Evolutionary conservation across 352 stramenopile species (phyloP), one percentile per base, ranked within the genome.

Genomic region (Phytophthora ramorum): DNA sequence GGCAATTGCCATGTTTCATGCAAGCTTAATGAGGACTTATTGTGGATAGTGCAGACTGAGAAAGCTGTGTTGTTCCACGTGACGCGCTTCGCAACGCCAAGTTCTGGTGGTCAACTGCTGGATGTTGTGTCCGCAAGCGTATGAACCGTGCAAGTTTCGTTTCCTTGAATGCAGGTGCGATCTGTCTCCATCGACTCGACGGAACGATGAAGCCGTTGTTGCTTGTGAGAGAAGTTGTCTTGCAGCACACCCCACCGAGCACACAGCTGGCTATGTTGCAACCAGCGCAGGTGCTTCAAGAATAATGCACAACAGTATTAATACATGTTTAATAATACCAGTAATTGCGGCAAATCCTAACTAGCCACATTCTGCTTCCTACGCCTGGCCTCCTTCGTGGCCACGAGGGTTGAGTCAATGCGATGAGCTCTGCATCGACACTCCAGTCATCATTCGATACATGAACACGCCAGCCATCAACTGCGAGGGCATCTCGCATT

Each of bases 151-250:
- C 41, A 47, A 16, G 38, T 47, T 20, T 26, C 19, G n/a, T 26
- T 26, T 47, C 41, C 17, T 24, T 47, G 7, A 47, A 47, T 16
- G 8, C 41, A 47, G 41, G 19, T 47, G n/a, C 7, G 41, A 26
- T 47, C 41, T 28, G 41, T 47, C 41, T 47, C 41, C 17, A 47
- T 19, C 38, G 16, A 44, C 40, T 46, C n/a, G 41, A 47, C 16
- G 41, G 41, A 26, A 47, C 41, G 17, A 47, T 47, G 41, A 12
- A 13, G 41, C 41, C 17, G 10, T 7, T 47, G 38, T 44, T 44
- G 38, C 26, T 24, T 24, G 22, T 14, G 37, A 43, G 16, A 20
- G 38, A 44, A 44, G 1, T 24, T 24, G 22, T 24, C 22, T 24
- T 24, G 22, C 22, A 24, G 22, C 22, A 24, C 22, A 24, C 22